Evolutionary conservation across 768 basidiomycete species (phyloP).

Genomic region (Boletus tomentosulus): DNA sequence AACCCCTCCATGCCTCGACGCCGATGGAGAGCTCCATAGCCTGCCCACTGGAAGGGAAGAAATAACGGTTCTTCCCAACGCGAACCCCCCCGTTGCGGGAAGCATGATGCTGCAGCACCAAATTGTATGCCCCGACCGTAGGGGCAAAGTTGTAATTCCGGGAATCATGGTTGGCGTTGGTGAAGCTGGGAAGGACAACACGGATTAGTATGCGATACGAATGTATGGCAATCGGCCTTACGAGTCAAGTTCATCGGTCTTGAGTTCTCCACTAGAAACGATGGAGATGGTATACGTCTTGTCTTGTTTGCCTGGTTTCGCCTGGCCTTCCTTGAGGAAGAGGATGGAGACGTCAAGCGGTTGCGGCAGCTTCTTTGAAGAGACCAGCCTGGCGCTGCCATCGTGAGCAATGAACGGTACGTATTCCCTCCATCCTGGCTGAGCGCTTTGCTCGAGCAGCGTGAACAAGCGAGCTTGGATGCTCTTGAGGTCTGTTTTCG

Average conservation of each 20-base stretch:
- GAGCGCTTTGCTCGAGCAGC: constrained; percentile 37
- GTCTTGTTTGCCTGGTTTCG: constrained; percentile 24
- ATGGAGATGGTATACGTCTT: constrained; percentile 39
- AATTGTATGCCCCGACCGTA: constrained; percentile 42
- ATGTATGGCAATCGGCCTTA: constrained; percentile 19
- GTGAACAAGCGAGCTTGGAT: constrained; percentile 40
- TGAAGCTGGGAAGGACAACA: constrained; percentile 30
- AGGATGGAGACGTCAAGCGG: constrained; percentile 32
- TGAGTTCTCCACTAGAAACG: constrained; percentile 27
- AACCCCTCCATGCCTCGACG: constrained; percentile 45
- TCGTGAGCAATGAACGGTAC: constrained; percentile 39
- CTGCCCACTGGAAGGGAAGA: constrained; percentile 37
- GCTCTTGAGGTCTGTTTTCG: constrained; percentile 33
- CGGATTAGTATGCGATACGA: neutral
- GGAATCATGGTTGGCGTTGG: constrained; percentile 34
- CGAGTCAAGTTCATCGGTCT: constrained; percentile 28
- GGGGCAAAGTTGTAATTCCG: constrained; percentile 41
- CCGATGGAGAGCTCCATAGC: constrained; percentile 32
- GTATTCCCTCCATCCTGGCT: constrained; percentile 36
- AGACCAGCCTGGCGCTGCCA: constrained; percentile 38
- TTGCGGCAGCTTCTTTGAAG: constrained; percentile 35
- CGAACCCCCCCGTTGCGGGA: constrained; percentile 41
- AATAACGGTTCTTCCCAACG: constrained; percentile 49
- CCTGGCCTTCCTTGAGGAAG: constrained; percentile 41
- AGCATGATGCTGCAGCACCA: constrained; percentile 44